Base-by-base conservation (phyloP, 306 rosid species). In the Dryas alaskensis region DNA sequence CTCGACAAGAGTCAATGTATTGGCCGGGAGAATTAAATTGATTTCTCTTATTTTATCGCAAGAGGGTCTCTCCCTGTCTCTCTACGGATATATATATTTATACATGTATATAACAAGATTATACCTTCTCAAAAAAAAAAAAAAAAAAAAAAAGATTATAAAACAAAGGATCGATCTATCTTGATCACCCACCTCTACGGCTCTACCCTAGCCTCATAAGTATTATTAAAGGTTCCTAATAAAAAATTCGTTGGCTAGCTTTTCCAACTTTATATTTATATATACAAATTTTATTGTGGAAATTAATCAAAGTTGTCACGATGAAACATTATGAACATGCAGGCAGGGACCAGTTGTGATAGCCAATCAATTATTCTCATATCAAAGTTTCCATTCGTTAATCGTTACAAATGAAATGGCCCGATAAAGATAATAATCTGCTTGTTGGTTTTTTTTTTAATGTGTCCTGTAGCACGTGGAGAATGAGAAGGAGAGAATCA, bases 381-480 rank as follows among this genome's bases (percentile, higher is more conserved):
- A 64, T 57, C 74, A 53, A 17, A 70, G 27, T 54, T 61, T 52
- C 5, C 39, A 45, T 52, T 50, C 16, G 39, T 31, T 31, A 31
- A 1, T 50, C 16, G 39, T 31, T 31, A 31, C 37, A 31, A 31
- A 1, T 1, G 37, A 31, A 31, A 31, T 31, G 37, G 2, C 37
- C 37, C 3, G 37, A 31, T 43, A 64, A 64, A 54, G 53, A 8
- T 70, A 70, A 70, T 42, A 70, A 54, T 54, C 64, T 54, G 52
- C 61, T 70, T 70, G 25, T 55, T 43, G 74, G 65, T 37, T 42
- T 54, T 54, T 19, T 31, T 31, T 1, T 31, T 4, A 52, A 53
- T 52, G 62, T 70, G 63, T 40, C 25, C 50, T 19, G 53, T 70
- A 57, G 64, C 74, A 70, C 53, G 52, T 54, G 53, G 74, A 70